These are phyloP conservation scores for Capronia epimyces DNA, from an alignment of 2,329 filamentous ascomycete genomes.

Conservation along the genomic window DNA sequence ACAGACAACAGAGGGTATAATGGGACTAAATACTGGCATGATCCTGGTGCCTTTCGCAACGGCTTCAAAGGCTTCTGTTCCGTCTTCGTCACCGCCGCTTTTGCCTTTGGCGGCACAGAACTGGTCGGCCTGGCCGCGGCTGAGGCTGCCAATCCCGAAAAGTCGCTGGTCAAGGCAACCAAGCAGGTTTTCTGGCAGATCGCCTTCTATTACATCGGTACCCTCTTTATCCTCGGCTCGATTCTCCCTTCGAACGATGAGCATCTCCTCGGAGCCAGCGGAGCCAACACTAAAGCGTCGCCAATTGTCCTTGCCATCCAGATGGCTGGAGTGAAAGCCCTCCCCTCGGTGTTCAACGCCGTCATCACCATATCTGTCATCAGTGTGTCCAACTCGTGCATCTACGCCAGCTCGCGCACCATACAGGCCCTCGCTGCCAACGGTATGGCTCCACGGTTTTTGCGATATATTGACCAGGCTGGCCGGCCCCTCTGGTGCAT, in stretches of 20 bases:
- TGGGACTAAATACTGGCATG: conserved; percentile 67
- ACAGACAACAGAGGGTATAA: conserved; percentile 62
- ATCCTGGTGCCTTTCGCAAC: conserved; percentile 69
- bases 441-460: conserved; percentile 67
- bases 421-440: conserved; percentile 84
- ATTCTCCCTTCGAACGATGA: conserved; percentile 62
- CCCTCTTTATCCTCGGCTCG: conserved; percentile 72
- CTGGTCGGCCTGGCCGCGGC: conserved; percentile 57
- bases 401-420: conserved; percentile 86
- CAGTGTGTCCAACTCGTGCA: conserved; percentile 83
- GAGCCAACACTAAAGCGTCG: conserved; percentile 65
- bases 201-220: conserved; percentile 79
- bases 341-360: conserved; percentile 85
- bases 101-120: conserved; percentile 59
- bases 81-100: conserved; percentile 59
- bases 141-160: conserved; percentile 54
- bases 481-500: conserved; percentile 76
- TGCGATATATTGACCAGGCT: conserved; percentile 75
- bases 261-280: conserved; percentile 55
- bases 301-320: conserved; percentile 91
- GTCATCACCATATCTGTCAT: conserved; percentile 87
- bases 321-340: conserved; percentile 70
- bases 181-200: conserved; percentile 97
- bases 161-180: conserved; percentile 76
- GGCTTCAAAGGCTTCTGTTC: conserved; percentile 55